Conservation (phyloP, 139 green algal species). For the Prasinococcaceae sp. region DNA sequence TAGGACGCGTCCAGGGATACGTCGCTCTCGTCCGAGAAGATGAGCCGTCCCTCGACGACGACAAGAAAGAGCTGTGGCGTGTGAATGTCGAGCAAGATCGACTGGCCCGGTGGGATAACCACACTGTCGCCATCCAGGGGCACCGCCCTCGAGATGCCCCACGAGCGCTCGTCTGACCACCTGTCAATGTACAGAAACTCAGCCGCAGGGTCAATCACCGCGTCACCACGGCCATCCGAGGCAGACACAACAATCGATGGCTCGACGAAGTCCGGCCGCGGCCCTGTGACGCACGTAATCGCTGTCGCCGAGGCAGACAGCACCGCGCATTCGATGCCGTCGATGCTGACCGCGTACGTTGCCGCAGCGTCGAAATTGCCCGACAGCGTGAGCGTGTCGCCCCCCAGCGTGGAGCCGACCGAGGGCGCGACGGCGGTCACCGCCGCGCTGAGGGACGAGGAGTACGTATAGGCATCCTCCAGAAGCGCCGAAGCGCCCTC, state of each 20-base stretch:
- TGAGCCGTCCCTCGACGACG: conserved; percentile 35
- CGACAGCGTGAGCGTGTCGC: not conserved
- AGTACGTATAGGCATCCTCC: not conserved
- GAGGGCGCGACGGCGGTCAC: not conserved
- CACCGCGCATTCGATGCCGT: not conserved
- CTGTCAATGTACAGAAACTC: conserved; percentile 21
- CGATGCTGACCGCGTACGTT: not conserved
- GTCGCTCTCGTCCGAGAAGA: conserved; percentile 27
- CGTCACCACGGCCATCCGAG: not conserved
- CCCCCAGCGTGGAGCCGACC: not conserved
- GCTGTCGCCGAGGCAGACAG: not conserved
- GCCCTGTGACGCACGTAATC: not conserved
- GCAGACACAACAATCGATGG: not conserved
- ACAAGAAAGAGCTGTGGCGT: conserved; percentile 31
- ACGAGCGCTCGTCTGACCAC: conserved; percentile 40
- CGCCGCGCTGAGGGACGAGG: not conserved
- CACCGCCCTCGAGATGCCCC: conserved; percentile 30
- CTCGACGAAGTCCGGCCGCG: not conserved
- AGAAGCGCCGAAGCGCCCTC: not conserved
- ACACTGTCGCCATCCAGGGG: conserved; percentile 20
- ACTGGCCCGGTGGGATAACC: conserved; percentile 20
- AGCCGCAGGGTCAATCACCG: not conserved
- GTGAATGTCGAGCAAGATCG: conserved; percentile 41
- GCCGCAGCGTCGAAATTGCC: conserved; percentile 1
- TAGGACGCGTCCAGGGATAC: conserved; percentile 31